phyloP scores from a whole-genome alignment of 164 flowering plant species.

The Vitis rotundifolia region DNA sequence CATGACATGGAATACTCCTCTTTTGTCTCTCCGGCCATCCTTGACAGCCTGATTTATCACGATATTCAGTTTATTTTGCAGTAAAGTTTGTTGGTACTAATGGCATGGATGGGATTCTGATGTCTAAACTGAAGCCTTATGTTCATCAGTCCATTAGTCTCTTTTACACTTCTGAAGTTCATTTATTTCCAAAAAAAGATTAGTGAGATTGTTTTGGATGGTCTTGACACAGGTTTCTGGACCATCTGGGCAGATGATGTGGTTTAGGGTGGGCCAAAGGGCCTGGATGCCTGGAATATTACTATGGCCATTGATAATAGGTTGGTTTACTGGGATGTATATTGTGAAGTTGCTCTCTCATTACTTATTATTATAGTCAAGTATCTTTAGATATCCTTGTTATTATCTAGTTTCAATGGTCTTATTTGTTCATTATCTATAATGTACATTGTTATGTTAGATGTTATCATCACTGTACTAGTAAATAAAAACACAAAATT shows the following conservation, averaged over 20 bases:
- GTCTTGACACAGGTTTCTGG: slow-evolving; percentile 61
- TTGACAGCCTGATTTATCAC: no score
- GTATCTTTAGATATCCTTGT: neutral
- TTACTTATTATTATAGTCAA: neutral
- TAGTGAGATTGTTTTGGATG: neutral
- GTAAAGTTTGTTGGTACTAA: neutral
- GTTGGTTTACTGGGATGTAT: slow-evolving; percentile 27
- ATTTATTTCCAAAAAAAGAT: neutral
- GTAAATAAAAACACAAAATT: no score
- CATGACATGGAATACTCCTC: no score
- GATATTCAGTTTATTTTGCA: no score
- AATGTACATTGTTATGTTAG: no score
- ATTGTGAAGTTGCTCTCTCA: no score
- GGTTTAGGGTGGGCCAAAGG: slow-evolving; percentile 84
- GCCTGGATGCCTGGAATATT: slow-evolving; percentile 68
- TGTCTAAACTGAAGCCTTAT: no score
- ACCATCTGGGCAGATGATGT: slow-evolving; percentile 90
- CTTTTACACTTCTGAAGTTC: neutral
- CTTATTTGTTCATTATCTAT: no score
- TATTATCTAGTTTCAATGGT: neutral
- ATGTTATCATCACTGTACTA: no score
- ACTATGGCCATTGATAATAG: slow-evolving; percentile 70
- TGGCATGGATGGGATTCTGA: neutral
- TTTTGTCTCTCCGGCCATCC: no score
- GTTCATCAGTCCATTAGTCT: neutral